A percentile compares a stretch with the other conserved stretches of the same genome.
phyloP scores from a whole-genome alignment of 371 early-diverging fungal genomes.

The Funneliformis caledonium region DNA sequence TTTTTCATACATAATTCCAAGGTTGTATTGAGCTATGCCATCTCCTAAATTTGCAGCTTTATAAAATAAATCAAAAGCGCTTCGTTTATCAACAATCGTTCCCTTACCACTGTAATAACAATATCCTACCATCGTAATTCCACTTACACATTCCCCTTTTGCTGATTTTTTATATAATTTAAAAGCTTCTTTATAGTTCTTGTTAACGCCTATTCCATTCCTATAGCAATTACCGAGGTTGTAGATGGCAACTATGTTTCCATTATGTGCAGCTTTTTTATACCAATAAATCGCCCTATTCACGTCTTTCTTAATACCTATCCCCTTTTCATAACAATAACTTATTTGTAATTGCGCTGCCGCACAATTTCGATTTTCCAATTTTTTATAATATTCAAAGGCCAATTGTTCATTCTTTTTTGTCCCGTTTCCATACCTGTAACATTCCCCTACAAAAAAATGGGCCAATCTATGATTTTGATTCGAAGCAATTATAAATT shows the following conservation, averaged over 20 bases:
- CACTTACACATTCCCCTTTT: background rate
- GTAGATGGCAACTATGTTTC: conserved; percentile 66
- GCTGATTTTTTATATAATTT: conserved; percentile 30
- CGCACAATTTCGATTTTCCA: conserved; percentile 79
- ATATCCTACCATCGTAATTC: background rate
- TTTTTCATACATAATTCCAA: too few species aligned
- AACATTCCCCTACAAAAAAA: conserved; percentile 74
- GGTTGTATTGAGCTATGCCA: too few species aligned
- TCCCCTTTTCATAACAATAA: conserved; percentile 84
- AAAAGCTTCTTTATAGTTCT: conserved; percentile 44
- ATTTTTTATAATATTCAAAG: conserved; percentile 80
- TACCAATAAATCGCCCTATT: conserved; percentile 59
- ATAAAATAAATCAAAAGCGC: too few species aligned
- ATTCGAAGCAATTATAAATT: too few species aligned
- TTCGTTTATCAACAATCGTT: too few species aligned
- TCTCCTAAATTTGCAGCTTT: too few species aligned
- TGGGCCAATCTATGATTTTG: background rate
- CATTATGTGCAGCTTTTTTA: conserved; percentile 66
- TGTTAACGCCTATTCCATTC: conserved; percentile 78
- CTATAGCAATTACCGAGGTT: conserved; percentile 85
- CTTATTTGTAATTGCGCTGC: conserved; percentile 87
- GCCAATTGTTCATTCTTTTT: conserved; percentile 63
- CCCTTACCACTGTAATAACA: background rate
- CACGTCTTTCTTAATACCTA: conserved; percentile 63
- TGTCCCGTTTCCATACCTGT: conserved; percentile 85